These are phyloP conservation scores for Emiliania huxleyi DNA, from an alignment of 78 protist species.

Conservation along the genomic window DNA sequence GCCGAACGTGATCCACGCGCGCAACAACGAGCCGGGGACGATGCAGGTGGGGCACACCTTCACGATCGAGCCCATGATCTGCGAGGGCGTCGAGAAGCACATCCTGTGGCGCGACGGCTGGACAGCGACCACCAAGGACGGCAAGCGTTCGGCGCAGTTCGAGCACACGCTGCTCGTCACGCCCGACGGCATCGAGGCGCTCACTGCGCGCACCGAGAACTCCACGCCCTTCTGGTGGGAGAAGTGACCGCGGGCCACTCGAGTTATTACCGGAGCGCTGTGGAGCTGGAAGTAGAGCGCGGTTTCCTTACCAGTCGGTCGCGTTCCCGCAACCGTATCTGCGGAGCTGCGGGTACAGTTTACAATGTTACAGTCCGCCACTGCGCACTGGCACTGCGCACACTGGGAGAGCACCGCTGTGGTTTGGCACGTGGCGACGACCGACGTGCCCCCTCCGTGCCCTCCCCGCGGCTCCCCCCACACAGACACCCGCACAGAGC, in stretches of 20 bases:
- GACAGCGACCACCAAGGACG: conserved; percentile 83
- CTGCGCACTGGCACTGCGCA: too few relatives aligned
- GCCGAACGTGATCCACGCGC: conserved; percentile 87
- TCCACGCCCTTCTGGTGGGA: conserved; percentile 16
- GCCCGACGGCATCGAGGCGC: conserved; percentile 5
- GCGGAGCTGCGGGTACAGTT: too few relatives aligned
- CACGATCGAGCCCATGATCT: conserved; percentile 98
- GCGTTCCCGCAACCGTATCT: too few relatives aligned
- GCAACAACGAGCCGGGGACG: neutral
- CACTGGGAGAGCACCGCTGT: too few relatives aligned
- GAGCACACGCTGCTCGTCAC: conserved; percentile 95
- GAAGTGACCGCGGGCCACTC: neutral
- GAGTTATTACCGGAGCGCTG: too few relatives aligned
- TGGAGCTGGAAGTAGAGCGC: too few relatives aligned
- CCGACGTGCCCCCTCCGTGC: too few relatives aligned
- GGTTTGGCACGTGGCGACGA: too few relatives aligned
- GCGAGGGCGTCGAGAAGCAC: conserved; percentile 51
- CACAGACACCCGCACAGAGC: too few relatives aligned
- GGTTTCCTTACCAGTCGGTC: too few relatives aligned
- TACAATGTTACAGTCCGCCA: too few relatives aligned
- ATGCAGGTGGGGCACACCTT: conserved; percentile 90
- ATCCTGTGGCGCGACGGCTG: conserved; percentile 91
- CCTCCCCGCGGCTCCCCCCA: too few relatives aligned
- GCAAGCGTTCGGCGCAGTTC: conserved; percentile 94
- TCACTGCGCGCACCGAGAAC: conserved; percentile 11